A percentile compares a stretch with the other conserved stretches of the same genome.
These are phyloP conservation scores for Curvularia eragrostidis DNA, from an alignment of 2,329 filamentous ascomycete genomes.

Conservation along the genomic window DNA sequence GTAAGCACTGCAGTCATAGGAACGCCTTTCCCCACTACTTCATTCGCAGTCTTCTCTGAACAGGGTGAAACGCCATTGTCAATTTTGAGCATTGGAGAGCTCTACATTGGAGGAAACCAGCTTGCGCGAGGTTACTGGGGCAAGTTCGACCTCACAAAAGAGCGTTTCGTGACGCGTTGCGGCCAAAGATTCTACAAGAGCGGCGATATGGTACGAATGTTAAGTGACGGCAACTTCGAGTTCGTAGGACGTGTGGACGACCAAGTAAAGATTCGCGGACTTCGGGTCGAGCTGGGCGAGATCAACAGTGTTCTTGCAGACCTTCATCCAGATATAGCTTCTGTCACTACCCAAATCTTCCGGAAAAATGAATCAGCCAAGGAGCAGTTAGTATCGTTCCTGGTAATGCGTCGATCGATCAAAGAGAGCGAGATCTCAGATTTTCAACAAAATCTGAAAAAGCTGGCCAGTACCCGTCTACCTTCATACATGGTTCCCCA, in stretches of 20 bases:
- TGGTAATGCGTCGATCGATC: slow-evolving; percentile 19
- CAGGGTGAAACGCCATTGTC: slow-evolving; percentile 44
- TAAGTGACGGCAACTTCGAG: slow-evolving; percentile 49
- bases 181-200: slow-evolving; percentile 48
- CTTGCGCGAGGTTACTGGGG: slow-evolving; percentile 55
- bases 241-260: slow-evolving; percentile 50
- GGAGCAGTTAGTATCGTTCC: slow-evolving; percentile 48
- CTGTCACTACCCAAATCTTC: slow-evolving; percentile 43
- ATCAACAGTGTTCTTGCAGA: slow-evolving; percentile 43
- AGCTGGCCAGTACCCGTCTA: slow-evolving; percentile 29
- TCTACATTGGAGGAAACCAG: slow-evolving; percentile 56
- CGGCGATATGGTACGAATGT: slow-evolving; percentile 50
- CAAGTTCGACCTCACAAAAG: slow-evolving; percentile 39
- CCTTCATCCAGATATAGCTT: slow-evolving; percentile 28
- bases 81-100: slow-evolving; percentile 52
- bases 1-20: slow-evolving; percentile 51
- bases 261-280: slow-evolving; percentile 51
- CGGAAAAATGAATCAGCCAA: slow-evolving; percentile 34
- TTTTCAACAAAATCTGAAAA: slow-evolving; percentile 29
- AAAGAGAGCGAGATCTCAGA: slow-evolving; percentile 16
- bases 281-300: slow-evolving; percentile 50
- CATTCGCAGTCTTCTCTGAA: slow-evolving; percentile 48
- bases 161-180: slow-evolving; percentile 39
- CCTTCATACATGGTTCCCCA: slow-evolving; percentile 51
- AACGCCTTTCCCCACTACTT: slow-evolving; percentile 51